phyloP scores from a whole-genome alignment of 164 flowering plant species.

The Vitis amurensis region DNA sequence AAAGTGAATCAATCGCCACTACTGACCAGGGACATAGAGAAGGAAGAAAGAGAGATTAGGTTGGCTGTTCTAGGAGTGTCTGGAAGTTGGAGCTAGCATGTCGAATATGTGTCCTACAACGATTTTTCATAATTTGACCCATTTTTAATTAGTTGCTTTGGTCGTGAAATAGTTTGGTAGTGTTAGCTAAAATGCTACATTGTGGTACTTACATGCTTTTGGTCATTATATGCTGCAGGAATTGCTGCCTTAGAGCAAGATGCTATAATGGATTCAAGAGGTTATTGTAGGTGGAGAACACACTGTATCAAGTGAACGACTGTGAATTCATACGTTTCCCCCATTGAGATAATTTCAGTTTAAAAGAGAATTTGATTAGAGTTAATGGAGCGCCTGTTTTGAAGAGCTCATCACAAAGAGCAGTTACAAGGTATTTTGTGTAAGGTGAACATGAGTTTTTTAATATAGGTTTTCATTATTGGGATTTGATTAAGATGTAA shows the following conservation, averaged over 20 bases:
- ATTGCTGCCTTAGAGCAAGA: conserved; percentile 61
- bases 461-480: conserved; percentile 31
- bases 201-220: conserved; percentile 13
- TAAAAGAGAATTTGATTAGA: conserved; percentile 28
- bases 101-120: not conserved
- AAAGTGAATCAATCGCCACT: no score
- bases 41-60: not conserved
- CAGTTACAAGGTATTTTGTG: conserved; percentile 36
- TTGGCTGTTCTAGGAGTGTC: not conserved
- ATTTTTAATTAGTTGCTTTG: conserved; percentile 1
- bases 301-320: not conserved
- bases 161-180: not conserved
- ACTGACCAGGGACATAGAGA: not conserved
- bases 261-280: conserved; percentile 21
- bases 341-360: conserved; percentile 22
- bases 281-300: conserved; percentile 33
- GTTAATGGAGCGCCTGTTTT: conserved; percentile 41
- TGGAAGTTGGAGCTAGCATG: not conserved
- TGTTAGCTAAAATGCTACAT: not conserved
- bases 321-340: conserved; percentile 29
- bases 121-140: not conserved
- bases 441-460: conserved; percentile 40
- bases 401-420: conserved; percentile 25
- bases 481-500: conserved; percentile 41
- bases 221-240: conserved; percentile 38